A percentile compares a stretch with the other conserved stretches of the same genome.
phyloP scores from a whole-genome alignment of 2,329 filamentous ascomycete genomes.

The Epicoccum nigrum region DNA sequence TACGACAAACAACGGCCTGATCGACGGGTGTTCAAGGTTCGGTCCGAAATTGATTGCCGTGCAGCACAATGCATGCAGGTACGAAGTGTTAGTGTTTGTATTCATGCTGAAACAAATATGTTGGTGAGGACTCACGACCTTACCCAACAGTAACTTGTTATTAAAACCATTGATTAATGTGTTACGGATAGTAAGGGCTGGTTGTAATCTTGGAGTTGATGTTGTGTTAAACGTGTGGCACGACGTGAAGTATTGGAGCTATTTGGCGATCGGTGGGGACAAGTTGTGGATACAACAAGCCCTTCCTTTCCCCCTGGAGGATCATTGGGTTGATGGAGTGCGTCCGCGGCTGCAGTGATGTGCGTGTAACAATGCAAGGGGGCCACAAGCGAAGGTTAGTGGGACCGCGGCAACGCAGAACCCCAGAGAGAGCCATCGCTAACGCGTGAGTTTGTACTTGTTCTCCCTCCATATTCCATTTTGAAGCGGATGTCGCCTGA shows the following conservation, averaged over 20 bases:
- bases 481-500: constrained; percentile 3
- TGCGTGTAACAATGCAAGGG: constrained; percentile 16
- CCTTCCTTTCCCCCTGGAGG: constrained; percentile 1
- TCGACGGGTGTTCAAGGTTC: neutral
- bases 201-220: neutral
- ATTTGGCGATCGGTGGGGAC: constrained; percentile 15
- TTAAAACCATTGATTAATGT: neutral
- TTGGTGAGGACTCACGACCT: neutral
- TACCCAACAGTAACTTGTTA: neutral
- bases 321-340: constrained; percentile 2
- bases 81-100: neutral
- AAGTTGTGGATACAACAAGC: neutral
- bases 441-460: too few relatives aligned
- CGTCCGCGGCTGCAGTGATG: constrained; percentile 8
- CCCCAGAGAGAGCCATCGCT: too few relatives aligned
- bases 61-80: constrained; percentile 11
- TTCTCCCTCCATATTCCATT: too few relatives aligned
- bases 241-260: constrained; percentile 6
- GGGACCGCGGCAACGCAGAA: neutral
- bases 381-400: constrained; percentile 9
- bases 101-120: too few relatives aligned
- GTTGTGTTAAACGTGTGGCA: constrained; percentile 17
- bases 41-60: constrained; percentile 9
- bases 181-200: constrained; percentile 12
- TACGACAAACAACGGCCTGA: constrained; percentile 10